A percentile compares a stretch with the other conserved stretches of the same genome.
These are phyloP conservation scores for Sclerotinia sclerotiorum DNA, from an alignment of 2,329 filamentous ascomycete species.

Conservation along the genomic window DNA sequence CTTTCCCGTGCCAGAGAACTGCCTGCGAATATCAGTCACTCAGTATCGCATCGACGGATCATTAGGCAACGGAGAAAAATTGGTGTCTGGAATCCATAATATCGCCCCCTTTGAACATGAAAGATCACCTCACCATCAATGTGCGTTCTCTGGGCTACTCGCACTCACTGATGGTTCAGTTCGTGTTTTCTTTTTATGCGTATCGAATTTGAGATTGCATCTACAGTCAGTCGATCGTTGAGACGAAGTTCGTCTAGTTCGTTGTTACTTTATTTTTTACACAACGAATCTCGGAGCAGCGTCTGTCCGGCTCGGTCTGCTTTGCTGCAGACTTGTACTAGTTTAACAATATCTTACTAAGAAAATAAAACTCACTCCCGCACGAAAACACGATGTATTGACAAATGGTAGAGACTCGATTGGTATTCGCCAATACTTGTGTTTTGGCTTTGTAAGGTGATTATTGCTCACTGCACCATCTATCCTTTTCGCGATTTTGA, in stretches of 20 bases:
- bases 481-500: neutral
- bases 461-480: neutral
- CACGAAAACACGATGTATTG: neutral
- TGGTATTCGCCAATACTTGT: neutral
- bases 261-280: neutral
- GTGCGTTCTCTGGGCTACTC: no score
- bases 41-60: no score
- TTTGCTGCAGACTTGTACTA: neutral
- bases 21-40: no score
- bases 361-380: neutral
- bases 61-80: no score
- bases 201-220: neutral
- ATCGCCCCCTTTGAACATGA: no score
- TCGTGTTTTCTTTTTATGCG: neutral
- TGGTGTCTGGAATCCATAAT: no score
- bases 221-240: no score
- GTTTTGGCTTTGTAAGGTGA: no score
- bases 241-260: neutral
- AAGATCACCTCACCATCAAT: no score
- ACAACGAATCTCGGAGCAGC: neutral
- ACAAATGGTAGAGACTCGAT: neutral
- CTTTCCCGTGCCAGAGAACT: no score
- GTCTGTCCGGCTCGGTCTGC: neutral
- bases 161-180: no score
- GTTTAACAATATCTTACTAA: neutral